Percentiles rank a stretch among this genome's conserved stretches.
Conservation (phyloP, 495 filamentous ascomycete species). For the Penicillium pulvis region DNA sequence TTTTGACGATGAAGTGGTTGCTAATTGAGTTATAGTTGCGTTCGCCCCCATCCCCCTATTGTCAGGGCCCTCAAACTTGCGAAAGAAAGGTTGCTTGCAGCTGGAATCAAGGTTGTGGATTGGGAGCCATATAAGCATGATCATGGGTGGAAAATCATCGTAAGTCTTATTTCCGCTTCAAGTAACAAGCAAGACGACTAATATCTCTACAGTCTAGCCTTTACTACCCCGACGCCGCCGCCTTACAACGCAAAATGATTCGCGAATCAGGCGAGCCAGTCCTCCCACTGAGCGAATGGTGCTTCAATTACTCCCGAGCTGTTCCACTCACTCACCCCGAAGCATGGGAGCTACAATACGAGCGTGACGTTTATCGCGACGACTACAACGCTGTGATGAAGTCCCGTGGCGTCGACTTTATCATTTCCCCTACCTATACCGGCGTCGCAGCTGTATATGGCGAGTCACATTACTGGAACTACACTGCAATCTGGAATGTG, state of each 20-base stretch:
- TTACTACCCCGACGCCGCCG: slow-evolving; percentile 59
- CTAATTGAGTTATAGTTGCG: slow-evolving; percentile 18
- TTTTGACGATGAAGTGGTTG: not conserved
- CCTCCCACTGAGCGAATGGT: slow-evolving; percentile 58
- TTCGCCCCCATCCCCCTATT: slow-evolving; percentile 70
- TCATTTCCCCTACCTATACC: slow-evolving; percentile 65
- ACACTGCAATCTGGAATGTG: slow-evolving; percentile 74
- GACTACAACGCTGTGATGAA: slow-evolving; percentile 65
- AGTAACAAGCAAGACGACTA: not conserved
- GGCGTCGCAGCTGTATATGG: slow-evolving; percentile 61
- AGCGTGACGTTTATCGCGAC: slow-evolving; percentile 59
- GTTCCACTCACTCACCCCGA: slow-evolving; percentile 44
- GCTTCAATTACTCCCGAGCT: slow-evolving; percentile 54
- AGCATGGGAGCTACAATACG: slow-evolving; percentile 43
- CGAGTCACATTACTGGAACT: slow-evolving; percentile 67
- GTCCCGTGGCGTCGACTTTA: slow-evolving; percentile 63
- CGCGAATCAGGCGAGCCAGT: slow-evolving; percentile 55
- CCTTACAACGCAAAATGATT: slow-evolving; percentile 46
- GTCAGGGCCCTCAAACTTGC: slow-evolving; percentile 58
- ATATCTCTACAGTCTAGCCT: slow-evolving; percentile 38
- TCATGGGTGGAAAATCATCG: slow-evolving; percentile 60
- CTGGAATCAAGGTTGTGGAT: slow-evolving; percentile 60
- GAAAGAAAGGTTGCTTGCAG: slow-evolving; percentile 51
- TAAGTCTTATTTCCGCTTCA: slow-evolving; percentile 19
- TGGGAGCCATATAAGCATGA: slow-evolving; percentile 67